Conservation (phyloP, 2,329 filamentous ascomycete species). For the Cladosporium colombiae region DNA sequence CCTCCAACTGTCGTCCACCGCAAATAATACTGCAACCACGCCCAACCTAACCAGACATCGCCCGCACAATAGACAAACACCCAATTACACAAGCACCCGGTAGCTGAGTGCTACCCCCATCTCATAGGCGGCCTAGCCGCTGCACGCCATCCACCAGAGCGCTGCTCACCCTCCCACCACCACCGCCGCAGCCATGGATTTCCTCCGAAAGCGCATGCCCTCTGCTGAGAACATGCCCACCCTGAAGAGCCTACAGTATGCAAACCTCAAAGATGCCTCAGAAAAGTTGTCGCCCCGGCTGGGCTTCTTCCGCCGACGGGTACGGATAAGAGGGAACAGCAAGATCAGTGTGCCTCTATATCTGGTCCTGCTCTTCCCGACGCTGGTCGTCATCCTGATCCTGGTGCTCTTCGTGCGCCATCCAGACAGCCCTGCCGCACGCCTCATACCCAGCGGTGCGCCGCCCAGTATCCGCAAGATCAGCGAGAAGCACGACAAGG, state of each 20-base stretch:
- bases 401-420: slow-evolving; percentile 86
- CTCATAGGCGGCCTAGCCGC: slow-evolving; percentile 19
- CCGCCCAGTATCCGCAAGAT: slow-evolving; percentile 90
- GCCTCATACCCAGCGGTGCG: slow-evolving; percentile 83
- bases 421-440: slow-evolving; percentile 76
- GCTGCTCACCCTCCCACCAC: slow-evolving; percentile 7
- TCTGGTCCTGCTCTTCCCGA: slow-evolving; percentile 88
- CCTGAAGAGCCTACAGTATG: slow-evolving; percentile 42
- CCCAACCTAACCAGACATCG: background rate
- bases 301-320: slow-evolving; percentile 80
- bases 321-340: slow-evolving; percentile 88
- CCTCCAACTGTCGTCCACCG: background rate
- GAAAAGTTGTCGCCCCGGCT: slow-evolving; percentile 55
- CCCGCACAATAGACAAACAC: background rate
- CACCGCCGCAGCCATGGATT: slow-evolving; percentile 41
- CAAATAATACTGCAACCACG: background rate
- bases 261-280: slow-evolving; percentile 40
- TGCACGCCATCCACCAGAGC: slow-evolving; percentile 5
- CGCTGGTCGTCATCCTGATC: slow-evolving; percentile 87
- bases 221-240: slow-evolving; percentile 46
- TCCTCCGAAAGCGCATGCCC: slow-evolving; percentile 46
- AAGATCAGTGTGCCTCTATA: slow-evolving; percentile 89
- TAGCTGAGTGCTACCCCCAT: slow-evolving; percentile 18
- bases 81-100: background rate
- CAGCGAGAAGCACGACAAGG: slow-evolving; percentile 94